phyloP scores from a whole-genome alignment of 169 alveolate species.

The Perkinsus olseni region DNA sequence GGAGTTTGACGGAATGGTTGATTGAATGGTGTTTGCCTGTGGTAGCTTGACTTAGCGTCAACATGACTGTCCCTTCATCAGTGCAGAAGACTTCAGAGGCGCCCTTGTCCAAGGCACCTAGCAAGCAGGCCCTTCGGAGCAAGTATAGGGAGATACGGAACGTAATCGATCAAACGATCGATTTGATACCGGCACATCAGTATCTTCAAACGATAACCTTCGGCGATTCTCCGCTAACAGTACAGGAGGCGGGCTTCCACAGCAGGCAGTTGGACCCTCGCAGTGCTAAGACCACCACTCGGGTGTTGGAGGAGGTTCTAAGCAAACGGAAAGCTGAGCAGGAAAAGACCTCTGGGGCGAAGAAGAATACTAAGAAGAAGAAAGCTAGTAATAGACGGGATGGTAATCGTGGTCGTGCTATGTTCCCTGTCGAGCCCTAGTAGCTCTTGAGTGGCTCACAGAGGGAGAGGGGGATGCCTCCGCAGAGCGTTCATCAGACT shows the following conservation, averaged over 20 bases:
- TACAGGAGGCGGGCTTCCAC: background rate
- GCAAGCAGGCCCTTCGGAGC: background rate
- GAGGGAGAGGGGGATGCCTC: too few species aligned
- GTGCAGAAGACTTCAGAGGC: background rate
- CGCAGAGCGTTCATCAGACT: too few species aligned
- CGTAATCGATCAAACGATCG: background rate
- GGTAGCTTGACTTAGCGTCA: background rate
- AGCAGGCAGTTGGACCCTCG: background rate
- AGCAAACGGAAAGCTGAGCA: background rate
- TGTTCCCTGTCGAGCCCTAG: too few species aligned
- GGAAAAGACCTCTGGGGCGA: background rate
- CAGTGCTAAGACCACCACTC: background rate
- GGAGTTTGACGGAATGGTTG: too few species aligned
- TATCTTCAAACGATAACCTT: background rate
- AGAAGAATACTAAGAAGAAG: background rate
- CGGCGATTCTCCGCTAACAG: background rate
- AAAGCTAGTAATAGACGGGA: background rate
- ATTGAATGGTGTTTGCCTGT: background rate
- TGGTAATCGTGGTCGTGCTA: too few species aligned
- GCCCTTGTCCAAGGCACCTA: background rate
- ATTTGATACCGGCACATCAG: background rate
- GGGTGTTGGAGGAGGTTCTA: background rate
- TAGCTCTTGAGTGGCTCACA: too few species aligned
- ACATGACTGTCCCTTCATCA: background rate
- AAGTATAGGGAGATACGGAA: background rate